phyloP scores from a whole-genome alignment of 1,284 basidiomycete species.

The Cryptococcus wingfieldii region DNA sequence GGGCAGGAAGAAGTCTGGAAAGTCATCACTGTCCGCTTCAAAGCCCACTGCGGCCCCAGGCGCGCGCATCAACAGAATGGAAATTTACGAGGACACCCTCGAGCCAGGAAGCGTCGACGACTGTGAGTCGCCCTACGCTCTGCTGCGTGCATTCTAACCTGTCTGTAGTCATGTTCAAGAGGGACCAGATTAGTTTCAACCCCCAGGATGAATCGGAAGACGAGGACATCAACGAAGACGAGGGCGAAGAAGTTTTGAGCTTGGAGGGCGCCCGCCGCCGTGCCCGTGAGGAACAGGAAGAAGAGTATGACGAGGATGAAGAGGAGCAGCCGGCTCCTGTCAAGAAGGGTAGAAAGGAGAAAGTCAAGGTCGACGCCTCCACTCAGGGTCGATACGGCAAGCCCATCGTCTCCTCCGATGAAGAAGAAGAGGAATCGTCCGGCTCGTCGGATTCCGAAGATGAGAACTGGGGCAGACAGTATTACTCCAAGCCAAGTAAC shows the following conservation, averaged over 20 bases:
- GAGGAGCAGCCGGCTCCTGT: slow-evolving; percentile 42
- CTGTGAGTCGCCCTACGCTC: slow-evolving; percentile 30
- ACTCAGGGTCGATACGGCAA: slow-evolving; percentile 48
- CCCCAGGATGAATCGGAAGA: slow-evolving; percentile 55
- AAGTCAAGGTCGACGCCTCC: slow-evolving; percentile 41
- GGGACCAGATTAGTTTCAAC: slow-evolving; percentile 74
- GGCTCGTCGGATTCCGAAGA: slow-evolving; percentile 48
- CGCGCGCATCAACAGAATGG: slow-evolving; percentile 38
- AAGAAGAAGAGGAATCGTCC: slow-evolving; percentile 53
- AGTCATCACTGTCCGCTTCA: slow-evolving; percentile 6
- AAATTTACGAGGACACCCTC: slow-evolving; percentile 48
- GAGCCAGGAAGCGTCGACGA: slow-evolving; percentile 49
- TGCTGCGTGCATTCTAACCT: not conserved
- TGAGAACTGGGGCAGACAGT: slow-evolving; percentile 76
- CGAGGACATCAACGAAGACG: slow-evolving; percentile 39
- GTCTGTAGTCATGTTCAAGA: slow-evolving; percentile 49
- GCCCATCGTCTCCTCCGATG: slow-evolving; percentile 52
- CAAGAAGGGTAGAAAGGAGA: slow-evolving; percentile 49
- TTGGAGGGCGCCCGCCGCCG: slow-evolving; percentile 38
- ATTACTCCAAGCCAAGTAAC: slow-evolving; percentile 62
- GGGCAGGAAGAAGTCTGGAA: slow-evolving; percentile 14
- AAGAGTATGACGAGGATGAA: slow-evolving; percentile 39
- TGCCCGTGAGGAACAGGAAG: slow-evolving; percentile 43
- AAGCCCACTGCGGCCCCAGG: slow-evolving; percentile 22
- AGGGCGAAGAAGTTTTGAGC: slow-evolving; percentile 66